Evolutionary conservation across 805 yeast genomes (phyloP).

Genomic region (Candida berthetii): DNA sequence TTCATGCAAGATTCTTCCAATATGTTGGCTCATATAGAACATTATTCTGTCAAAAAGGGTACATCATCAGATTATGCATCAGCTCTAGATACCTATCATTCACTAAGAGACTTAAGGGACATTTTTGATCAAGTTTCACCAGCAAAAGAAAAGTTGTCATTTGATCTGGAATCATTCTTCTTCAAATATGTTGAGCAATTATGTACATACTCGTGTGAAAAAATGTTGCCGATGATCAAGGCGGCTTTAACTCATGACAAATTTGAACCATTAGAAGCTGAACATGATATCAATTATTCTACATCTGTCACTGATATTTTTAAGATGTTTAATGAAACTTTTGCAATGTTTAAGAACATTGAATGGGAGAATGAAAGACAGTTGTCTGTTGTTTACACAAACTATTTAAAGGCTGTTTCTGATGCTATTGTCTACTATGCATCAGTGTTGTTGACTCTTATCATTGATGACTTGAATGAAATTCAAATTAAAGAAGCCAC

Average conservation of each 20-base stretch:
- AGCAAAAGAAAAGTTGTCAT: conserved; percentile 32
- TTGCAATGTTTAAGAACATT: conserved; percentile 50
- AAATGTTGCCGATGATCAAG: conserved; percentile 40
- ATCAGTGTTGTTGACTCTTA: conserved; percentile 24
- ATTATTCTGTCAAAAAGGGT: conserved; percentile 24
- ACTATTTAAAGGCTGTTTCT: conserved; percentile 56
- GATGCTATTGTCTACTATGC: conserved; percentile 52
- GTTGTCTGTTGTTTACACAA: conserved; percentile 53
- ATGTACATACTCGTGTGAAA: conserved; percentile 36
- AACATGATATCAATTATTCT: conserved; percentile 37
- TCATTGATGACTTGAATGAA: conserved; percentile 33
- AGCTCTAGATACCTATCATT: conserved; percentile 49
- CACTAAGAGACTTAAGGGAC: conserved; percentile 45
- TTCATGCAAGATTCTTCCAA: conserved; percentile 47
- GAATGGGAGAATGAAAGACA: conserved; percentile 66
- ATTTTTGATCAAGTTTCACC: conserved; percentile 43
- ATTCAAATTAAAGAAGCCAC: conserved; percentile 10
- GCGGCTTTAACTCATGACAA: conserved; percentile 54
- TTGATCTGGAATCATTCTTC: conserved; percentile 53
- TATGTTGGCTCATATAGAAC: conserved; percentile 43
- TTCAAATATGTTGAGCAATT: conserved; percentile 36
- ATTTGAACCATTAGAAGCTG: conserved; percentile 45
- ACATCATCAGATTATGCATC: conserved; percentile 42
- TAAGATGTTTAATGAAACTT: conserved; percentile 50
- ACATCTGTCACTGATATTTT: conserved; percentile 66